Evolutionary conservation across 768 basidiomycete species (phyloP).

Genomic region (Tylopilus plumbeoviolaceoides): DNA sequence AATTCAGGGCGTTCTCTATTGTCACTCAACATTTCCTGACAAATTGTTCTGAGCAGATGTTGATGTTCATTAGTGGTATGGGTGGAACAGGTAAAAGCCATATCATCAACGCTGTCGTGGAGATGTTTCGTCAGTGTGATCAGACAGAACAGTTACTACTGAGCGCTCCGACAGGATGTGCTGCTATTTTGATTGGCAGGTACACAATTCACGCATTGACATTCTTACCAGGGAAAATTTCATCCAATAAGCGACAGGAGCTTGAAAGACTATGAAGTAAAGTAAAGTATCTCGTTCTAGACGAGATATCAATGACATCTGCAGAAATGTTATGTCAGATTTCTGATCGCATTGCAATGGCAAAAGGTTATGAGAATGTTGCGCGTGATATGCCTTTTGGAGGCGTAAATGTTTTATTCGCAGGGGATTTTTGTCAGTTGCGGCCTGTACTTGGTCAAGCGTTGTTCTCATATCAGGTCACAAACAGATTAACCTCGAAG

Average conservation of each 20-base stretch:
- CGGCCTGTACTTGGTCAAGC: too few species aligned
- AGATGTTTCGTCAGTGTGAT: too few species aligned
- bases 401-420: not conserved
- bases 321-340: not conserved
- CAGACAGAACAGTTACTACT: too few species aligned
- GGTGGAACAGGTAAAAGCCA: not conserved
- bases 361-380: not conserved
- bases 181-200: not conserved
- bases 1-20: too few species aligned
- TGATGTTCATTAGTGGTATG: not conserved
- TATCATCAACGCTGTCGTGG: not conserved
- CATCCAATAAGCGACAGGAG: not conserved
- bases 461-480: too few species aligned
- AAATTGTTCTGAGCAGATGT: too few species aligned
- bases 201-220: not conserved
- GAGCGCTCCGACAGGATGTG: too few species aligned
- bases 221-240: not conserved
- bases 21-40: not conserved
- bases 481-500: too few species aligned
- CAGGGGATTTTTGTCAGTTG: not conserved
- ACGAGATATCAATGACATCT: not conserved
- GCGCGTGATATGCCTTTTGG: not conserved
- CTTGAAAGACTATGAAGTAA: not conserved
- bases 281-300: not conserved
- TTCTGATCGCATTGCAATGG: not conserved